Base-by-base conservation (phyloP, 345 rosid genomes). In the Eucalyptus tenuipes region DNA sequence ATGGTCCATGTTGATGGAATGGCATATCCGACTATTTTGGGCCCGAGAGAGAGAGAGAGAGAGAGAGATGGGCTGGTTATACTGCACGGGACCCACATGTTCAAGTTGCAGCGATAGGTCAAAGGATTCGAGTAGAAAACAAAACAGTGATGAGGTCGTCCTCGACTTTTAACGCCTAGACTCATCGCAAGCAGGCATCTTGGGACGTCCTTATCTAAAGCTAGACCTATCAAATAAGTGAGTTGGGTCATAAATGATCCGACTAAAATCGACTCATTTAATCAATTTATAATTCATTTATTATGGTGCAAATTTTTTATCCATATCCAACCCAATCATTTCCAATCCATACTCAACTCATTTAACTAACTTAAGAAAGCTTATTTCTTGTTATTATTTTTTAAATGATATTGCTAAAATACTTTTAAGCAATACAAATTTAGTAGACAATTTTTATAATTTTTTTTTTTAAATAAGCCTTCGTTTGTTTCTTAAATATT, bases 241-340 rank as follows among this genome's bases (percentile, higher is more conserved):
- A 52, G 0, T 52, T 18, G 2, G 0, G 4, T 7, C 0, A 52
- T 7, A 52, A 52, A 18, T 52, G 24, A 0, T 7, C 9, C 24
- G 0, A 18, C 10, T 52, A 0, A 52, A 52, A 52, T 52, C 10
- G 2, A 18, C 4, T 52, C 24, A 52, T 52, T 52, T 52, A 52
- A 52, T 52, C 0, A 0, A 1, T 52, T 52, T 52, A 52, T 52
- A 52, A 52, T 52, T 52, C 4, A 52, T 17, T 52, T 52, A 52
- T 52, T 1, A 1, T 52, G 2, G 0, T 52, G 55, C 2, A 7
- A 52, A 7, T 0, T 1, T 0, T 18, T 52, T 52, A 52, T 18
- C 18, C 55, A 52, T 18, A 52, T 0, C 10, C 1, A 1, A 52
- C 2, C 55, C 10, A 52, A 18, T 0, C 10, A 52, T 52, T 52